Percentiles rank a stretch among this genome's conserved stretches.
phyloP scores from a whole-genome alignment of 2,329 filamentous ascomycete genomes.

The Exophiala sp. region DNA sequence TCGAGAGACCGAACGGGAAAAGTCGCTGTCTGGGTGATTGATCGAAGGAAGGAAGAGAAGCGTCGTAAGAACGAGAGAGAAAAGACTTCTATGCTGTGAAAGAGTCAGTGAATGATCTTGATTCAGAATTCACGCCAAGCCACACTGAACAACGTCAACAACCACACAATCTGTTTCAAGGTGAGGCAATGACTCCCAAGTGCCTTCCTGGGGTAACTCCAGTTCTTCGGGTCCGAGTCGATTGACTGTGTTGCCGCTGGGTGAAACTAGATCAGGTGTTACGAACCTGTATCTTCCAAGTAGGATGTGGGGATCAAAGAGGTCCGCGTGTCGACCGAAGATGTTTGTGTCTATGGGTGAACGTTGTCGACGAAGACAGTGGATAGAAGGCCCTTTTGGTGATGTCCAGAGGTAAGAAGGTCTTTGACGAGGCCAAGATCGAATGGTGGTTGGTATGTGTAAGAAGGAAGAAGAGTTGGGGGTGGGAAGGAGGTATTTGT shows the following conservation, averaged over 20 bases:
- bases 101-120: slow-evolving; percentile 7
- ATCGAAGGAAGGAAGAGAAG: neutral
- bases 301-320: neutral
- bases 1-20: neutral
- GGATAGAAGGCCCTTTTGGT: neutral
- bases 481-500: neutral
- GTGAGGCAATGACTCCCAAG: neutral
- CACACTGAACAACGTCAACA: slow-evolving; percentile 7
- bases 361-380: neutral
- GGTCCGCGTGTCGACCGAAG: neutral
- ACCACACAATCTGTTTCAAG: neutral
- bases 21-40: neutral
- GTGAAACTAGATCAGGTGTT: neutral
- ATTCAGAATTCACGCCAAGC: slow-evolving; percentile 7
- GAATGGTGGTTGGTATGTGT: neutral
- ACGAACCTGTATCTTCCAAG: too few species aligned
- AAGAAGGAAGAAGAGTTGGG: neutral
- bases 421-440: neutral
- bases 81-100: slow-evolving; percentile 1
- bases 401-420: neutral
- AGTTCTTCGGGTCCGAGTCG: neutral
- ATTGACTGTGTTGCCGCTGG: neutral
- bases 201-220: neutral
- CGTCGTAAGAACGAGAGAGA: neutral
- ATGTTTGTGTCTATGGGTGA: neutral